phyloP scores from a whole-genome alignment of 164 flowering plant genomes.

The Platanus orientalis region DNA sequence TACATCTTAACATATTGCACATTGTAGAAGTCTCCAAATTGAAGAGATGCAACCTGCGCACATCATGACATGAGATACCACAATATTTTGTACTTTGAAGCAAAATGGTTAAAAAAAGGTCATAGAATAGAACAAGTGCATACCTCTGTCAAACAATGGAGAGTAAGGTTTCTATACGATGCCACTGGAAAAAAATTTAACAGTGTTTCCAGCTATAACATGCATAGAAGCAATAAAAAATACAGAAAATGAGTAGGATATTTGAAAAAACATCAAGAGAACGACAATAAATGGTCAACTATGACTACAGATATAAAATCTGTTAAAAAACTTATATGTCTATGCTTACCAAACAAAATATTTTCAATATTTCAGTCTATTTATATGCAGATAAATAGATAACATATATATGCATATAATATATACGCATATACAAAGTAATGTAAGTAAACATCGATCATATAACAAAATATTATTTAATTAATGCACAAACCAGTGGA shows the following conservation, averaged over 20 bases:
- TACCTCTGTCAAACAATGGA: slow-evolving; percentile 95
- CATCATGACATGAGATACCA: not conserved
- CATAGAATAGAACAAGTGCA: not conserved
- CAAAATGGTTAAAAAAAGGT: not conserved
- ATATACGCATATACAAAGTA: not conserved
- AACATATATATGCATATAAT: too few species aligned
- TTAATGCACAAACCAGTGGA: slow-evolving; percentile 65
- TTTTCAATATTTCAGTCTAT: too few species aligned
- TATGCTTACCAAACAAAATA: too few species aligned
- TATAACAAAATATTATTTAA: not conserved
- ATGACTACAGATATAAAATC: too few species aligned
- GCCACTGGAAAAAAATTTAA: slow-evolving; percentile 77
- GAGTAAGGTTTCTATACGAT: slow-evolving; percentile 84
- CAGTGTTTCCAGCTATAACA: slow-evolving; percentile 80
- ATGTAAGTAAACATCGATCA: not conserved
- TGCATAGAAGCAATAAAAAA: not conserved
- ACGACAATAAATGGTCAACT: too few species aligned
- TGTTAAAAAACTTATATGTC: too few species aligned
- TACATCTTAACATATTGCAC: slow-evolving; percentile 80
- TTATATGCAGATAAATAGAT: too few species aligned
- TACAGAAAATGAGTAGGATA: too few species aligned
- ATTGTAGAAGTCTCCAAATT: slow-evolving; percentile 79
- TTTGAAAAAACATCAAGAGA: too few species aligned
- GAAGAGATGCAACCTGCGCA: slow-evolving; percentile 83
- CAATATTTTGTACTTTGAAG: not conserved